These are phyloP conservation scores for Colletotrichum phormii DNA, from an alignment of 2,329 filamentous ascomycete species.

Conservation along the genomic window DNA sequence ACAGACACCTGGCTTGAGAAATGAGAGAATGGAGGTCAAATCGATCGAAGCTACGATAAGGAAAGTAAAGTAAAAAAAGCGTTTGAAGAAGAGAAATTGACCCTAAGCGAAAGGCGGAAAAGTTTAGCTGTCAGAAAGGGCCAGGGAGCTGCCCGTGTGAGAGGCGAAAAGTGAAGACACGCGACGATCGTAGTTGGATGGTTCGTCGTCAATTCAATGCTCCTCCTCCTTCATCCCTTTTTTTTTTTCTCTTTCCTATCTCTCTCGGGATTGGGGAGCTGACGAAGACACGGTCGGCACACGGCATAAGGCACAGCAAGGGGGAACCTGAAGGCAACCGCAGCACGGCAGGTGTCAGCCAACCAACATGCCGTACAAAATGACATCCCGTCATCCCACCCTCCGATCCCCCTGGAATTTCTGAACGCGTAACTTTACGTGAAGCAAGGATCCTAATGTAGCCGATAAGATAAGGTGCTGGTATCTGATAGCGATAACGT, in stretches of 20 bases:
- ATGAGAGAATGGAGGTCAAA: not conserved
- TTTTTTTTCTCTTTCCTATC: not conserved
- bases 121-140: not conserved
- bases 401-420: slow-evolving; percentile 1
- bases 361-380: slow-evolving; percentile 12
- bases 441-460: slow-evolving; percentile 16
- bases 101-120: slow-evolving; percentile 20
- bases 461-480: not conserved
- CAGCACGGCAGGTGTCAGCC: not conserved
- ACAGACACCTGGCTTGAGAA: not conserved
- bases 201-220: not conserved
- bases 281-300: slow-evolving; percentile 24
- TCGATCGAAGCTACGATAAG: not conserved
- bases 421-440: slow-evolving; percentile 6
- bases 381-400: slow-evolving; percentile 10
- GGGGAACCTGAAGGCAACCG: not conserved
- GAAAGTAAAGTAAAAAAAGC: not conserved
- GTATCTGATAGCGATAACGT: not conserved
- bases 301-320: not conserved
- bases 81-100: not conserved
- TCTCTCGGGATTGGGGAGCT: slow-evolving; percentile 5
- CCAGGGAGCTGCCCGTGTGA: not conserved
- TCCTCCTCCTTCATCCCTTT: slow-evolving; percentile 17
- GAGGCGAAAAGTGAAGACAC: not conserved
- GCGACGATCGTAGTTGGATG: not conserved